These are phyloP conservation scores for Pezicula neosporulosa DNA, from an alignment of 2,329 filamentous ascomycete species.

Conservation along the genomic window DNA sequence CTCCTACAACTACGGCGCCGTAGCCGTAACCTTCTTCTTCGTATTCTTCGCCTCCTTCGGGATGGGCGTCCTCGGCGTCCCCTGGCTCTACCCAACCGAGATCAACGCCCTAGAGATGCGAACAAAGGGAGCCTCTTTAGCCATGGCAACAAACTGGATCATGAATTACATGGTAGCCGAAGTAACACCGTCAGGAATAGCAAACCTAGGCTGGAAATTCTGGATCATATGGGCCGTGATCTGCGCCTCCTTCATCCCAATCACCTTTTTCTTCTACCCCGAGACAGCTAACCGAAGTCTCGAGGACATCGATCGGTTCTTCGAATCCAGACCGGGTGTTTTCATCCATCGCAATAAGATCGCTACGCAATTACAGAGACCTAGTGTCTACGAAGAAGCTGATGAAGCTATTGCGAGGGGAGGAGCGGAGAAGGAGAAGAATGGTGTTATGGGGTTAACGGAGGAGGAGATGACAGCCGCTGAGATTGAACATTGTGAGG, in stretches of 20 bases:
- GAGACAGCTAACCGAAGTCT: constrained; percentile 47
- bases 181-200: constrained; percentile 32
- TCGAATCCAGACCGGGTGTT: constrained; percentile 32
- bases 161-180: constrained; percentile 35
- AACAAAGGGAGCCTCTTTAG: constrained; percentile 30
- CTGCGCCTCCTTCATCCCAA: constrained; percentile 34
- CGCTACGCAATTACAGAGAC: constrained; percentile 15
- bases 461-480: too few species aligned
- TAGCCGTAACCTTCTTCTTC: constrained; percentile 35
- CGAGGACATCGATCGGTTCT: constrained; percentile 50
- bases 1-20: constrained; percentile 45
- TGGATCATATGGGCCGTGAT: constrained; percentile 34
- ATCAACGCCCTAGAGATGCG: constrained; percentile 31
- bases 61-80: constrained; percentile 29
- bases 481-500: too few species aligned
- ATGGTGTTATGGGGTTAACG: not conserved
- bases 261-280: constrained; percentile 45
- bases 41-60: constrained; percentile 56
- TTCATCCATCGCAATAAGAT: constrained; percentile 16
- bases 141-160: constrained; percentile 33
- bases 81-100: constrained; percentile 35
- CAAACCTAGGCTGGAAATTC: constrained; percentile 31
- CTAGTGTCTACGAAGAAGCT: constrained; percentile 14
- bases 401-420: constrained; percentile 10
- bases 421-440: constrained; percentile 5